A percentile compares a stretch with the other conserved stretches of the same genome.
Evolutionary conservation across 2,329 filamentous ascomycete species (phyloP).

Genomic region (Ophiostoma angusticollis): DNA sequence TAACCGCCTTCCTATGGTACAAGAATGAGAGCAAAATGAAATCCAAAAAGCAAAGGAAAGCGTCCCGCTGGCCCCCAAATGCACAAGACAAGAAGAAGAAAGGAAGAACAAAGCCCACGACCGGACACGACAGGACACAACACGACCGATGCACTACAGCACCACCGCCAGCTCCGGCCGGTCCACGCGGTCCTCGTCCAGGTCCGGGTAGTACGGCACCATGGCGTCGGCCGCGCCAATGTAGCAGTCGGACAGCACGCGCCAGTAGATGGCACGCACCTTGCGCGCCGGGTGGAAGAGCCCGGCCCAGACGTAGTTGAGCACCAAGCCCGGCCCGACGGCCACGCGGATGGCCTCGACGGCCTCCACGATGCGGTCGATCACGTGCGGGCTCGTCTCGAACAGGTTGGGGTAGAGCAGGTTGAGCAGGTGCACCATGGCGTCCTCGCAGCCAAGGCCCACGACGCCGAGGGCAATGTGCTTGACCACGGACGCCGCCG

Average conservation of each 20-base stretch:
- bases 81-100: background rate
- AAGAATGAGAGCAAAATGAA: no score
- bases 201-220: conserved; percentile 86
- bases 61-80: background rate
- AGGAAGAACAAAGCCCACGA: no score
- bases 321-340: conserved; percentile 77
- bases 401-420: conserved; percentile 94
- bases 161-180: conserved; percentile 74
- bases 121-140: no score
- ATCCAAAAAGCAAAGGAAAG: conserved; percentile 1
- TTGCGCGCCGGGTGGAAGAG: conserved; percentile 95
- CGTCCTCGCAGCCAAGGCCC: conserved; percentile 91
- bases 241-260: conserved; percentile 93
- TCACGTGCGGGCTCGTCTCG: conserved; percentile 95
- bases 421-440: conserved; percentile 96
- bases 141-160: conserved; percentile 41
- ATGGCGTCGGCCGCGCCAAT: conserved; percentile 87
- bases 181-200: conserved; percentile 68
- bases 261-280: conserved; percentile 89
- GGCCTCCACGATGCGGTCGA: conserved; percentile 93
- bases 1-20: no score
- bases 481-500: conserved; percentile 91
- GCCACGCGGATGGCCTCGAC: conserved; percentile 93
- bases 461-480: conserved; percentile 97
- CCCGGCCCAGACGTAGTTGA: conserved; percentile 98